Base-by-base conservation (phyloP, 2,329 filamentous ascomycete species). In the Achaetomium macrosporum region DNA sequence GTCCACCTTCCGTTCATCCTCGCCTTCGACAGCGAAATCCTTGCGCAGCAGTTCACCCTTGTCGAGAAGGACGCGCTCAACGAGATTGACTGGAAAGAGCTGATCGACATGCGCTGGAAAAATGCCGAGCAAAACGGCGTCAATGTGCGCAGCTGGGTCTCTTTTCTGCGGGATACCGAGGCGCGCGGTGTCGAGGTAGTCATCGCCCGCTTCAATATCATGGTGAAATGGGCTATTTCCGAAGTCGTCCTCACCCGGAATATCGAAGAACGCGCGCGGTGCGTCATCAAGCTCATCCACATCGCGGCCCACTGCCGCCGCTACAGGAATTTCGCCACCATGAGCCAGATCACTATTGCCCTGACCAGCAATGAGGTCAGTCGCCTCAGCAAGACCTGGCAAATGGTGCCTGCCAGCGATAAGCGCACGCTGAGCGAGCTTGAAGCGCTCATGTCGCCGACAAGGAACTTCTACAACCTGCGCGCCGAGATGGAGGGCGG, bases 51-150 rank as follows among this genome's bases (percentile, higher is more conserved):
- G 62, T 88, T 93, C 60, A 92, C 88, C 0, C 76, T 93, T 33
- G 88, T 93, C 43, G 88, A 93, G 64, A 91, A 92, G 66, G 88
- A 92, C 65, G 88, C 88, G 1, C 74, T 93, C 19, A 88, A 90
- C 60, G 88, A 92, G 67, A 87, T 93, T 57, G 88, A 92, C 69
- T 93, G 88, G 88, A 90, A 87, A 65, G 88, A 93, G 61, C 75
- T 93, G 12, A 88, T 92, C 50, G 87, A 90, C 50, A 85, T 93
- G 77, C 82, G 82, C 47, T 92, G 88, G 87, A 89, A 88, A 65
- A 82, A 90, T 61, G 73, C 77, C 16, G 77, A 80, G 15, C 79
- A 79, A 44, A 82, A 78, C 20, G 58, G 62, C 13, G 53, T 55
- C 46, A 75, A 84, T 55, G 80, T 83, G 35, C 80, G 83, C 49